Base-by-base conservation (phyloP, 225 moss, liverwort and hornwort species). In the Pseudisothecium myosuroides region DNA sequence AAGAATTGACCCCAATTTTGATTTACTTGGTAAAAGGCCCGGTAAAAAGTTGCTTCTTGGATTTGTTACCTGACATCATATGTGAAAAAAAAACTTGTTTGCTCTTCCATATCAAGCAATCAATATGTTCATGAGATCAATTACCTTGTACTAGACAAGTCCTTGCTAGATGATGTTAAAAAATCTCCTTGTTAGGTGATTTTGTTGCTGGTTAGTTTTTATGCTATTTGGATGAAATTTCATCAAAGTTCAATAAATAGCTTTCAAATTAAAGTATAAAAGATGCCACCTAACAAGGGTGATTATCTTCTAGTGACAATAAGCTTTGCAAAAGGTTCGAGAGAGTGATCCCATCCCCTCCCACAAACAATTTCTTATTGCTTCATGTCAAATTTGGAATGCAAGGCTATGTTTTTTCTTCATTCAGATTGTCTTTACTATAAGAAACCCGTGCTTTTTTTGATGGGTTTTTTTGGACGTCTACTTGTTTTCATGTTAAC, bases 11-110 rank as follows among this genome's bases (percentile, higher is more conserved):
- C 4, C 24, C 1, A 24, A 24, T 24, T 22, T n/a, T 22, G 22
- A 68, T 68, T 69, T 24, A 24, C 3, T 6, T n/a, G 4, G 6
- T 37, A n/a, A 67, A 21, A 0, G 9, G 4, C 3, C 4, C 22
- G 4, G 6, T 37, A n/a, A 67, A 21, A 0, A 5, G 4, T 68
- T 2, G 7, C 21, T 68, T 68, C 0, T 72, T 27, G 5, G 9
- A 27, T 5, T 1, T 15, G 0, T 26, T 41, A 5, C 1, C 4
- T 41, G 17, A 2, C 3, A 28, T 49, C 49, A 14, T 1, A 13
- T 50, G 1, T 32, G 21, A 8, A 34, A 32, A 4, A 32, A 32
- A 12, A 5, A 21, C 7, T 47, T 31, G 32, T 13, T 76, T 31
- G 32, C 5, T 50, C 21, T 76, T 50, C 8, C 12, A 32, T 76